Base-by-base conservation (phyloP, 495 filamentous ascomycete genomes). In the Talaromyces wortmannii region DNA sequence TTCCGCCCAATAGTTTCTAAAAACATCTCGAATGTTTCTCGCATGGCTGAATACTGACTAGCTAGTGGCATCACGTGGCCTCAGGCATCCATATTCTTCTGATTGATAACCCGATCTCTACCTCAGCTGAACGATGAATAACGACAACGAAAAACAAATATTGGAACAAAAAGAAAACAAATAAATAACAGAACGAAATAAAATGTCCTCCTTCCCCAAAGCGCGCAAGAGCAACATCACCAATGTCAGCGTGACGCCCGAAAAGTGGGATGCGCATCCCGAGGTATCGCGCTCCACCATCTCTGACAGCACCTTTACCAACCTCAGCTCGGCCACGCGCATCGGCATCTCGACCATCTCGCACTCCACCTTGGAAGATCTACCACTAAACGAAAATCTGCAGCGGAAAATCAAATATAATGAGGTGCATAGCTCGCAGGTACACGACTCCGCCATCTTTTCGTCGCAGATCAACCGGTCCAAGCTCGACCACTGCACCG, bases 211-310 rank as follows among this genome's bases (percentile, higher is more conserved):
- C 16, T 18, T 59, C 18, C 57, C 52, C 16, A 52, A 53, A 48
- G 53, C 57, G 18, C 49, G 17, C 3, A 44, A 50, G 17, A 55
- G 57, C 53, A 53, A 18, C 18, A 48, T 59, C 42, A 32, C 17
- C 11, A 42, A 50, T 15, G 8, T 59, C 4, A 52, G 29, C 12
- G 57, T 59, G 1, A 56, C 31, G 12, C 57, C 53, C 13, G 57
- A 56, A 6, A 30, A 36, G 16, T 59, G 57, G 57, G 57, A 57
- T 40, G 53, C 59, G 15, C 45, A 58, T 45, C 57, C 61, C 16
- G 43, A 45, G 6, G 57, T 68, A 47, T 46, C 45, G 12, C 61
- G 59, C 50, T 68, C 61, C 10, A 53, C 50, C 8, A 57, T 68
- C 51, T 55, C 5, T 11, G 44, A 57, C 12, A 59, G 58, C 49